phyloP scores from a whole-genome alignment of 345 rosid species.

The Dimocarpus longan region DNA sequence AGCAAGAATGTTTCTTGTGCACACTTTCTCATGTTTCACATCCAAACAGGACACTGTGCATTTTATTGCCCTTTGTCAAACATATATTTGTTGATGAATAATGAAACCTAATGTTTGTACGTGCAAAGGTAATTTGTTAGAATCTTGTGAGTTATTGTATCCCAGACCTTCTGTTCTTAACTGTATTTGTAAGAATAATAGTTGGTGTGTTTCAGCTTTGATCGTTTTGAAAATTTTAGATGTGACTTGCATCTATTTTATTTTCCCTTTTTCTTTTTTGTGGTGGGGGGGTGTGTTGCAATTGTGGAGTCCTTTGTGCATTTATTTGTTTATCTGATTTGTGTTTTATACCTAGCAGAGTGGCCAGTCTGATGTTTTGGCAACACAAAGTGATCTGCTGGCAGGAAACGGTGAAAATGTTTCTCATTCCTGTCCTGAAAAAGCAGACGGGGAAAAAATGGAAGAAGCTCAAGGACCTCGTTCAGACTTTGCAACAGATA shows the following conservation, averaged over 20 bases:
- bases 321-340: not conserved
- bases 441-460: slow-evolving; percentile 4
- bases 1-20: not conserved
- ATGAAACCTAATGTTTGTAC: not conserved
- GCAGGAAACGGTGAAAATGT: not conserved
- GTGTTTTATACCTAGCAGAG: slow-evolving; percentile 17
- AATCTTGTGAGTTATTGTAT: not conserved
- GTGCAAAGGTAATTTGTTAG: not conserved
- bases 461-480: not conserved
- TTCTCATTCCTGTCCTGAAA: not conserved
- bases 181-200: not conserved
- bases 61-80: not conserved
- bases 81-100: too few relatives aligned
- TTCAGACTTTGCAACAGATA: slow-evolving; percentile 6
- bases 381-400: slow-evolving; percentile 16
- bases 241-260: too few relatives aligned
- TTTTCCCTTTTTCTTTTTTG: too few relatives aligned
- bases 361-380: slow-evolving; percentile 15
- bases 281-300: not conserved
- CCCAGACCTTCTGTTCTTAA: not conserved
- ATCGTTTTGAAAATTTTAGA: too few relatives aligned
- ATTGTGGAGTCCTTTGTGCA: slow-evolving; percentile 16
- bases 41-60: not conserved
- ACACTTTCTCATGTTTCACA: not conserved
- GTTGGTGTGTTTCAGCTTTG: not conserved